Conservation (phyloP, 345 rosid species). For the Eucalyptus globulus region DNA sequence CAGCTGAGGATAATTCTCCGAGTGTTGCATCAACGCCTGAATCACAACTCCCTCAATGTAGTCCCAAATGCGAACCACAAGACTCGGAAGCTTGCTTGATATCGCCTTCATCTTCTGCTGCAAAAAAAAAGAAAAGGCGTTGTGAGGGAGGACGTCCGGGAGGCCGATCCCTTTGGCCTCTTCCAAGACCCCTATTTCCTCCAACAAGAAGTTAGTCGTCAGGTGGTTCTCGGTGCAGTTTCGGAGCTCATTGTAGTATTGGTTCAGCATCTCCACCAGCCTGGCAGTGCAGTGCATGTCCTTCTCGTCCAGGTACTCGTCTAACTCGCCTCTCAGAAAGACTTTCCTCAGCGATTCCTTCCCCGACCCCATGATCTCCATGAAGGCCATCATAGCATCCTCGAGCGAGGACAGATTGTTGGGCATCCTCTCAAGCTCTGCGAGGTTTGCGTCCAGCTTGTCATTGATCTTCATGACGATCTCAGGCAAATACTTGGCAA, state of each 20-base stretch:
- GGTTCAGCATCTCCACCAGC: slow-evolving; percentile 6
- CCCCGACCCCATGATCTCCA: slow-evolving; percentile 16
- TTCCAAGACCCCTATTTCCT: slow-evolving; percentile 8
- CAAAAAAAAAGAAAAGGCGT: slow-evolving; percentile 1
- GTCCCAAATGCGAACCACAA: slow-evolving; percentile 4
- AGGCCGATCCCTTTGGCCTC: slow-evolving; percentile 9
- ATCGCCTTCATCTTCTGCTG: slow-evolving; percentile 2
- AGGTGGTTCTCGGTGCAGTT: background rate
- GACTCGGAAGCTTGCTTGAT: background rate
- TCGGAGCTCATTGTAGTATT: background rate
- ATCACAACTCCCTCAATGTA: slow-evolving; percentile 5
- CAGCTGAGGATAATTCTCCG: slow-evolving; percentile 2
- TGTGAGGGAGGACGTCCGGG: slow-evolving; percentile 10
- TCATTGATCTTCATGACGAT: slow-evolving; percentile 11
- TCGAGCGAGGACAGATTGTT: background rate
- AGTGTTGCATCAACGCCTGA: background rate
- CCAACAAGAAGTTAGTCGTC: background rate
- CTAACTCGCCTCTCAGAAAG: slow-evolving; percentile 24
- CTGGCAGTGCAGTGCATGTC: slow-evolving; percentile 14
- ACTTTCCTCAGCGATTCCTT: slow-evolving; percentile 26
- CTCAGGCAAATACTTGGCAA: slow-evolving; percentile 13
- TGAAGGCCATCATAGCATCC: slow-evolving; percentile 21
- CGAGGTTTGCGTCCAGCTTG: background rate
- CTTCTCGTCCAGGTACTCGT: slow-evolving; percentile 18
- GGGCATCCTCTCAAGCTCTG: slow-evolving; percentile 12